Conservation (phyloP, 805 yeast genomes). For the Dipodascopsis uninucleata region DNA sequence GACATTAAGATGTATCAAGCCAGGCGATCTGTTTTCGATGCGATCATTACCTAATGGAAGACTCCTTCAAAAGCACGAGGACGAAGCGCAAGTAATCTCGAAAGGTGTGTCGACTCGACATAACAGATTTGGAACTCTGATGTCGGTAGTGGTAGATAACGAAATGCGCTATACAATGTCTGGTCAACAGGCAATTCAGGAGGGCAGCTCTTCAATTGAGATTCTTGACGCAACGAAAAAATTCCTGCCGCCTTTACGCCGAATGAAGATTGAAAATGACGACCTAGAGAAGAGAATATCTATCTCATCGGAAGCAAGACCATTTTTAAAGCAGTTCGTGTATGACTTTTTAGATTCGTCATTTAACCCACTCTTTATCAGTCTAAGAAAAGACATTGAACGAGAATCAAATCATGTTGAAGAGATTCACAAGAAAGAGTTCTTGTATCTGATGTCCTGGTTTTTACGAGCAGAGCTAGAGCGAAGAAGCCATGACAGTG, state of each 20-base stretch:
- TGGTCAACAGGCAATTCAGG: constrained; percentile 62
- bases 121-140: constrained; percentile 83
- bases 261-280: constrained; percentile 3
- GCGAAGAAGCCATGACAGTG: constrained; percentile 20
- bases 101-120: constrained; percentile 62
- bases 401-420: constrained; percentile 39
- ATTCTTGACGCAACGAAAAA: constrained; percentile 64
- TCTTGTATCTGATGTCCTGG: constrained; percentile 67
- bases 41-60: too few relatives aligned
- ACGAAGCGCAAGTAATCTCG: constrained; percentile 55
- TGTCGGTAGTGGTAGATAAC: constrained; percentile 65
- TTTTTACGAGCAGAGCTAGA: constrained; percentile 61
- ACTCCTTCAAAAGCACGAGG: constrained; percentile 17
- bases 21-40: constrained; percentile 34
- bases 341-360: constrained; percentile 66
- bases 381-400: constrained; percentile 48
- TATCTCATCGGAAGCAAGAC: constrained; percentile 37
- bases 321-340: constrained; percentile 45
- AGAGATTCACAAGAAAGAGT: constrained; percentile 41
- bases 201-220: constrained; percentile 52
- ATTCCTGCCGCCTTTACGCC: constrained; percentile 49
- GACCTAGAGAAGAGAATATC: constrained; percentile 17
- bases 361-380: constrained; percentile 60
- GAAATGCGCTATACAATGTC: constrained; percentile 60
- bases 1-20: constrained; percentile 55